Conservation (phyloP, 176 grass and related monocot species). For the Elaeis guineensis region DNA sequence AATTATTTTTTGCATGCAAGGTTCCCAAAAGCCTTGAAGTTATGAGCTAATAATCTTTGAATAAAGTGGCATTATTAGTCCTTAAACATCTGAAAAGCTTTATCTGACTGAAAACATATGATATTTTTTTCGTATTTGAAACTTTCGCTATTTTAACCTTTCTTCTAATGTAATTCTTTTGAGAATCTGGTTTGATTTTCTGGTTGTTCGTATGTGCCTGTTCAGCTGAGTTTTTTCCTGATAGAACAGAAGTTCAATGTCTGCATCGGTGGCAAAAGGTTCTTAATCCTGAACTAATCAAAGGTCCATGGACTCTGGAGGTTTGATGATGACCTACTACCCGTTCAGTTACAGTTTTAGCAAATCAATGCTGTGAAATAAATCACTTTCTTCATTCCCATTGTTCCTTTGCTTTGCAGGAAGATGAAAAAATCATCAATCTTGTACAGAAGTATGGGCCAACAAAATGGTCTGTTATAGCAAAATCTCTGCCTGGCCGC, state of each 20-base stretch:
- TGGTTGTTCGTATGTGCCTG: slow-evolving; percentile 10
- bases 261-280: slow-evolving; percentile 99
- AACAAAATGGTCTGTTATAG: slow-evolving; percentile 96
- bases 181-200: no score
- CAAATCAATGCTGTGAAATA: neutral
- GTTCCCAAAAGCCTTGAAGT: no score
- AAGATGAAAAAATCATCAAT: slow-evolving; percentile 86
- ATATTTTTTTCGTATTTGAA: no score
- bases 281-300: slow-evolving; percentile 95
- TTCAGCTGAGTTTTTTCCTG: slow-evolving; percentile 77
- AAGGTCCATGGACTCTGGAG: slow-evolving; percentile 94
- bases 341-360: neutral
- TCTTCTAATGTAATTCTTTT: no score
- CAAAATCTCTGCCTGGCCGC: slow-evolving; percentile 81
- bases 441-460: slow-evolving; percentile 84
- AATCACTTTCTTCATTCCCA: slow-evolving; percentile 24
- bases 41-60: no score
- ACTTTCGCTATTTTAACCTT: no score
- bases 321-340: slow-evolving; percentile 31
- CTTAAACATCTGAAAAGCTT: no score
- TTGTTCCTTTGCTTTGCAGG: slow-evolving; percentile 35
- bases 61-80: no score
- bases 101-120: no score
- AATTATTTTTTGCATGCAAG: no score
- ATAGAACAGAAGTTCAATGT: slow-evolving; percentile 97